Base-by-base conservation (phyloP, 78 protist genomes). In the Emiliania huxleyi region DNA sequence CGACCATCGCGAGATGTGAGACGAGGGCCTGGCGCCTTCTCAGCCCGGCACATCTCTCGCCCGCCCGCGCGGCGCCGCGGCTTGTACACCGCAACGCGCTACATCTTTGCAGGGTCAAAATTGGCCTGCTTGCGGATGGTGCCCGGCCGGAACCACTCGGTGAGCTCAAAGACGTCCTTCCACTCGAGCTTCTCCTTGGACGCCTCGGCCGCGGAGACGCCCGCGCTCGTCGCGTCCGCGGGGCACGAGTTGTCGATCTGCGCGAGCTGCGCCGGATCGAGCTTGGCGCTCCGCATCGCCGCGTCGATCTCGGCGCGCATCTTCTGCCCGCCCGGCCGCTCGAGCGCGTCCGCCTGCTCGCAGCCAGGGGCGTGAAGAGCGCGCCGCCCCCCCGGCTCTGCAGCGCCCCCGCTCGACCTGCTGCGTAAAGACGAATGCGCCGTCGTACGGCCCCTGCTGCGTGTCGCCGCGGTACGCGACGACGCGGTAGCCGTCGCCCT, bases 71-170 rank as follows among this genome's bases (percentile, higher is more conserved):
- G n/a, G n/a, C n/a, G n/a, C n/a, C n/a, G n/a, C n/a, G n/a, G n/a
- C n/a, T n/a, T n/a, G n/a, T n/a, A n/a, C n/a, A n/a, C n/a, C n/a
- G n/a, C 75, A 69, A 26, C 23, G 3, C 75, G 12, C 33, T 33
- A 77, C 87, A 77, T 77, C 12, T 40, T 42, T 6, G 1, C 42
- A 8, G 87, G 87, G 46, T 77, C 87, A 42, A 77, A 77, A 15
- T 15, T 3, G 0, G 46, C 48, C 2, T 40, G 29, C 35, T 42
- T 77, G 33, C 5, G 0, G 23, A 77, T 0, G 18, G 87, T 77
- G 37, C 87, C 87, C 46, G 87, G 87, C 4, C 87, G 46, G 87
- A 77, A 77, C 87, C 87, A 77, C 19, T 77, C 87, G 48, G 87
- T 42, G 40, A 77, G 87, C 35, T 77, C 87, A 33, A 77, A 77